Evolutionary conservation across 495 filamentous ascomycete species (phyloP).

Genomic region (Rusavskia elegans): DNA sequence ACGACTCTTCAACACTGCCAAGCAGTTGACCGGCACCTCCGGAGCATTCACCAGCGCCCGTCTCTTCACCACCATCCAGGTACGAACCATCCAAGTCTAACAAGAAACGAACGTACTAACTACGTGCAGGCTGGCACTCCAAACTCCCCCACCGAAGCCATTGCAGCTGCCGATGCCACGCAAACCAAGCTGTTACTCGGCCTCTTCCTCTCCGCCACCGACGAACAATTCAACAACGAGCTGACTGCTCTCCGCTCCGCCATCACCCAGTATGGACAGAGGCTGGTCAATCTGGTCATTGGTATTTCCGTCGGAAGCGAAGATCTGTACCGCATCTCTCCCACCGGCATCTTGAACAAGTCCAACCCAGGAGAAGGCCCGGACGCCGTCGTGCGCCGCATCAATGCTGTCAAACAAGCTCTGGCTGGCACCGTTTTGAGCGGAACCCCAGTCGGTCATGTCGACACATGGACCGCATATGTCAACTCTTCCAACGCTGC

Average conservation of each 20-base stretch:
- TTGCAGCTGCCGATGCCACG: slow-evolving; percentile 63
- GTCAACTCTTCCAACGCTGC: slow-evolving; percentile 54
- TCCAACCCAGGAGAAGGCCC: slow-evolving; percentile 45
- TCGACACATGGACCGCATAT: slow-evolving; percentile 87
- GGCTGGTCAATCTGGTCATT: slow-evolving; percentile 47
- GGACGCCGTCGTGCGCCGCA: slow-evolving; percentile 43
- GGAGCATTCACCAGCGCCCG: slow-evolving; percentile 57
- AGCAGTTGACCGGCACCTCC: slow-evolving; percentile 47
- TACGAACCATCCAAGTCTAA: neutral
- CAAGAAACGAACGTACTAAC: too few relatives aligned
- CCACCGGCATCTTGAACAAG: slow-evolving; percentile 31
- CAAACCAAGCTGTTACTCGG: slow-evolving; percentile 60
- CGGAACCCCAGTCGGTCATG: slow-evolving; percentile 54
- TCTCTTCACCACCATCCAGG: slow-evolving; percentile 41
- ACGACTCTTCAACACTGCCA: slow-evolving; percentile 51
- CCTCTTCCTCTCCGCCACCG: slow-evolving; percentile 59
- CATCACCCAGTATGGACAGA: slow-evolving; percentile 43
- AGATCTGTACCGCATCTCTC: slow-evolving; percentile 71
- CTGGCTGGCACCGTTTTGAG: slow-evolving; percentile 42
- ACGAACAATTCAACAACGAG: slow-evolving; percentile 47
- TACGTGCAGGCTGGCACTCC: slow-evolving; percentile 24
- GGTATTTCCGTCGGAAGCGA: slow-evolving; percentile 87
- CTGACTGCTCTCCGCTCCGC: slow-evolving; percentile 48
- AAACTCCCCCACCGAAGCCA: slow-evolving; percentile 46
- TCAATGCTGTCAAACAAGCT: slow-evolving; percentile 41